Conservation (phyloP, 2,329 filamentous ascomycete species). For the Aspergillus fumigatiaffinis region DNA sequence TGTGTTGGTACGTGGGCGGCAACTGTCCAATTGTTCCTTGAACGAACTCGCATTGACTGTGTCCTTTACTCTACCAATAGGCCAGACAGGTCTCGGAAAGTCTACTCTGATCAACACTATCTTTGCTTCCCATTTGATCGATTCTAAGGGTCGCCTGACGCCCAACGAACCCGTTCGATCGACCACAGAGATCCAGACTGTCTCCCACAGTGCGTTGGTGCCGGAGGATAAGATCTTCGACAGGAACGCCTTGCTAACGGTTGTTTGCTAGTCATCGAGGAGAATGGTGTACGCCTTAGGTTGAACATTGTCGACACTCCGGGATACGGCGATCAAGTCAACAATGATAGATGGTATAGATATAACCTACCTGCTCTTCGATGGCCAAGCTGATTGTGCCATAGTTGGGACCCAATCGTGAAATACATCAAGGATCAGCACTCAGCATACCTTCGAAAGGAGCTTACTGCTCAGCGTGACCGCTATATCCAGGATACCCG, state of each 20-base stretch:
- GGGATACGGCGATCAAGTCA: conserved; percentile 96
- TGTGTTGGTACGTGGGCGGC: conserved; percentile 79
- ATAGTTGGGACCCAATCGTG: conserved; percentile 95
- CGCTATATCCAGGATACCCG: conserved; percentile 98
- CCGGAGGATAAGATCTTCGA: background rate
- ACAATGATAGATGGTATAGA: conserved; percentile 87
- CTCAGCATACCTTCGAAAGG: conserved; percentile 97
- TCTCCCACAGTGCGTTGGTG: conserved; percentile 68
- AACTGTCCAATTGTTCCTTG: background rate
- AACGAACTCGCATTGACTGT: conserved; percentile 25
- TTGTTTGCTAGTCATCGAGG: conserved; percentile 70
- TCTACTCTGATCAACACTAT: conserved; percentile 99
- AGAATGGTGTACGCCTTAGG: conserved; percentile 95
- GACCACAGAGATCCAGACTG: conserved; percentile 96
- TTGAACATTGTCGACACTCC: conserved; percentile 99
- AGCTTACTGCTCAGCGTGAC: conserved; percentile 97
- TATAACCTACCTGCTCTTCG: conserved; percentile 1
- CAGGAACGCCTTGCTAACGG: conserved; percentile 14
- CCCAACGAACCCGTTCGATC: conserved; percentile 91
- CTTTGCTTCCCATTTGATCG: conserved; percentile 98
- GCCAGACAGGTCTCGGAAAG: conserved; percentile 97
- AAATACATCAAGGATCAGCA: conserved; percentile 99
- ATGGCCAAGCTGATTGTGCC: conserved; percentile 17
- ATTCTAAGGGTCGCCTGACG: conserved; percentile 91
- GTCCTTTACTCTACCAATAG: conserved; percentile 49